phyloP scores from a whole-genome alignment of 2,329 filamentous ascomycete genomes.

The Phaeosphaeria sp. region DNA sequence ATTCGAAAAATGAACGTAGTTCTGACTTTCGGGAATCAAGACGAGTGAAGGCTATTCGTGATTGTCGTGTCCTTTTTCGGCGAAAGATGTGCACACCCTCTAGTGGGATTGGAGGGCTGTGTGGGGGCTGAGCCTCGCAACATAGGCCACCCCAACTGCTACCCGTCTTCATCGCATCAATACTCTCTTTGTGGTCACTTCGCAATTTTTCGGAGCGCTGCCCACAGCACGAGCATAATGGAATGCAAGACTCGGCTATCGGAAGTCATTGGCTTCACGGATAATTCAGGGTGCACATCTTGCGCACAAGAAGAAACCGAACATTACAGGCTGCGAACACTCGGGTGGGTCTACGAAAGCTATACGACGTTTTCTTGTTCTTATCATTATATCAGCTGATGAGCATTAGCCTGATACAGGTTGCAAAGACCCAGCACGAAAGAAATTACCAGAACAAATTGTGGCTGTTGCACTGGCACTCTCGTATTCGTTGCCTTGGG shows the following conservation, averaged over 20 bases:
- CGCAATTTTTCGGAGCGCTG: too few relatives aligned
- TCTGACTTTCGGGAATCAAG: background rate
- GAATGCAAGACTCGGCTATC: too few relatives aligned
- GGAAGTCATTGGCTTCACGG: too few relatives aligned
- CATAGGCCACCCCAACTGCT: too few relatives aligned
- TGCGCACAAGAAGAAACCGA: too few relatives aligned
- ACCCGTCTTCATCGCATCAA: too few relatives aligned
- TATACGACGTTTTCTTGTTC: background rate
- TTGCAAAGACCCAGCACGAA: background rate
- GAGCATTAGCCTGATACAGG: background rate
- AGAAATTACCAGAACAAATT: background rate
- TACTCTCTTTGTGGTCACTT: too few relatives aligned
- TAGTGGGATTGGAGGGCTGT: background rate
- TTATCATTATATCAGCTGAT: background rate
- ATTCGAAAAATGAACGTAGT: background rate
- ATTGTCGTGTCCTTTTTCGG: background rate
- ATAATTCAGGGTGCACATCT: too few relatives aligned
- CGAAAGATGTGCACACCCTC: background rate
- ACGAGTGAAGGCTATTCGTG: background rate
- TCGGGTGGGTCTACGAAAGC: background rate
- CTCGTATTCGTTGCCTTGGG: background rate
- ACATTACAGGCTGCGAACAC: background rate
- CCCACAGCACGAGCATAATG: too few relatives aligned
- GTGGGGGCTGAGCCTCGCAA: background rate
- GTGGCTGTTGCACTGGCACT: background rate